Conservation (phyloP, 2,329 filamentous ascomycete species). For the Monosporascus sp. region DNA sequence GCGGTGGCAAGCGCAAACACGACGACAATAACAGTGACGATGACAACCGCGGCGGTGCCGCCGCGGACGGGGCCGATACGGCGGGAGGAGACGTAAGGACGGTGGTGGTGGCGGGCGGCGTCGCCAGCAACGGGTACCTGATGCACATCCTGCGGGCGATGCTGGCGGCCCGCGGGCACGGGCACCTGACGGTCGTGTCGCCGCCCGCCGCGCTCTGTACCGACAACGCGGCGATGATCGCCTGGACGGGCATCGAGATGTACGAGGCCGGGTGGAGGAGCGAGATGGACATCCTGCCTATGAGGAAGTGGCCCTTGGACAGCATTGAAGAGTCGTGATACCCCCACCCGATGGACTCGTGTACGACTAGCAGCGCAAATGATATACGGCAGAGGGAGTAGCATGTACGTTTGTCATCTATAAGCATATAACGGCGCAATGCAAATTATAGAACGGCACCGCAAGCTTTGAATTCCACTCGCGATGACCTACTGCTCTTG, state of each 20-base stretch:
- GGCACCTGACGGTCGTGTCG: slow-evolving; percentile 57
- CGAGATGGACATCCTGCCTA: slow-evolving; percentile 51
- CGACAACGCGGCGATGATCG: slow-evolving; percentile 97
- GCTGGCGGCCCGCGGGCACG: slow-evolving; percentile 62
- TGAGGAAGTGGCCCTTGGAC: slow-evolving; percentile 73
- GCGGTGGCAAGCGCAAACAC: not conserved
- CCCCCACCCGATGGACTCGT: too few species aligned
- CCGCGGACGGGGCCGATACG: slow-evolving; percentile 12
- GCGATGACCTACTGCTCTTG: too few species aligned
- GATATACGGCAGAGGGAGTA: not conserved
- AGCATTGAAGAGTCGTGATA: too few species aligned
- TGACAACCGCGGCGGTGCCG: slow-evolving; percentile 1
- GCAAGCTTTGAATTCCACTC: too few species aligned
- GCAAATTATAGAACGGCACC: too few species aligned
- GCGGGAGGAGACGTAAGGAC: slow-evolving; percentile 40
- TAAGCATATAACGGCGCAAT: too few species aligned
- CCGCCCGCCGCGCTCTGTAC: slow-evolving; percentile 79
- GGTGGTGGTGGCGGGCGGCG: slow-evolving; percentile 82
- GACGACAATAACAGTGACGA: slow-evolving; percentile 15
- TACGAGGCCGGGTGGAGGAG: slow-evolving; percentile 70
- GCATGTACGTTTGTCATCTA: too few species aligned
- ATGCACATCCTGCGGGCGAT: slow-evolving; percentile 55
- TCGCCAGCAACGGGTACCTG: slow-evolving; percentile 80
- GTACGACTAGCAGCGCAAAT: not conserved
- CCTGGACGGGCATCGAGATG: slow-evolving; percentile 92